Conservation (phyloP, 2,329 filamentous ascomycete species). For the Verticillium nubilum region DNA sequence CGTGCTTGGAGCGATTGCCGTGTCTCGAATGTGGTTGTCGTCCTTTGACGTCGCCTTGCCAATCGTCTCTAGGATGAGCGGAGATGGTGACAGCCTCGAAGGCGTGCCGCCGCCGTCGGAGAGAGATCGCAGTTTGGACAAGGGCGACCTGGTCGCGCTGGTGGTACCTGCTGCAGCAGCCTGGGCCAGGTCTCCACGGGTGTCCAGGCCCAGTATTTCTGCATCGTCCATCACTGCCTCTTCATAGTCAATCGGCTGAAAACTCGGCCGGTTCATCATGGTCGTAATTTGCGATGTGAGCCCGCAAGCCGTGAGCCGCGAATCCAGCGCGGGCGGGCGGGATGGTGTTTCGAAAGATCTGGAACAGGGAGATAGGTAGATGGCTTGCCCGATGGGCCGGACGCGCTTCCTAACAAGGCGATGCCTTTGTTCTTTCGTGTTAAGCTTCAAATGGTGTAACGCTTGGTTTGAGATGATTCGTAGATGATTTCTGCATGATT, state of each 20-base stretch:
- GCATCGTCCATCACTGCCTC: constrained; percentile 25
- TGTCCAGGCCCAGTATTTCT: neutral
- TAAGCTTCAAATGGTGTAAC: neutral
- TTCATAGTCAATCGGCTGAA: constrained; percentile 18
- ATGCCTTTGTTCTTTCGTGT: neutral
- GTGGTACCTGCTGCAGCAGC: constrained; percentile 5
- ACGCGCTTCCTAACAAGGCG: neutral
- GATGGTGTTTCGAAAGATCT: neutral
- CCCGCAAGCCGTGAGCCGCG: neutral
- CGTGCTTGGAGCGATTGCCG: constrained; percentile 51
- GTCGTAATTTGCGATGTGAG: neutral
- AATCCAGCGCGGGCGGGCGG: neutral
- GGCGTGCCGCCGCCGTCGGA: constrained; percentile 58
- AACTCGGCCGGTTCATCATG: neutral
- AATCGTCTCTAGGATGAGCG: constrained; percentile 48
- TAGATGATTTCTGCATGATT: neutral
- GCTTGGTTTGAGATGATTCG: neutral
- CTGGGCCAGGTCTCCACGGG: constrained; percentile 7
- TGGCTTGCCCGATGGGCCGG: neutral
- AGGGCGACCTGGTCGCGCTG: constrained; percentile 27
- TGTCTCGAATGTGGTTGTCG: constrained; percentile 51
- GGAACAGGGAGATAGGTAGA: neutral
- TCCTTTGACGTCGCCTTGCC: constrained; percentile 55
- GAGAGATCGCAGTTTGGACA: constrained; percentile 54
- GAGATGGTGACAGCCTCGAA: constrained; percentile 51